Conservation (phyloP, 306 rosid genomes). For the Cyamopsis tetragonoloba region DNA sequence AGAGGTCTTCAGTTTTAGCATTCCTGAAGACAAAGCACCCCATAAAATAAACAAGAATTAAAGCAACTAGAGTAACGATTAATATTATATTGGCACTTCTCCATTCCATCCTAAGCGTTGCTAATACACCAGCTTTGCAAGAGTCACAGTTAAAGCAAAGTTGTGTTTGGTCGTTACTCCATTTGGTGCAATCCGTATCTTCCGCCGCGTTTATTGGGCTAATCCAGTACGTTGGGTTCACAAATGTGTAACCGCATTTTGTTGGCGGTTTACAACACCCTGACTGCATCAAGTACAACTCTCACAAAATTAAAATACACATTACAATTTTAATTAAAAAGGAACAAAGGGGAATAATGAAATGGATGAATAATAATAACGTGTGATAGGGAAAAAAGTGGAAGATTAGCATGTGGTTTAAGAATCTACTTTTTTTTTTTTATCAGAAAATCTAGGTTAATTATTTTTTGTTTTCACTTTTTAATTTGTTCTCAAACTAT, state of each 20-base stretch:
- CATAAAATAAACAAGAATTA: conserved; percentile 44
- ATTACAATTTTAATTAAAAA: too few species aligned
- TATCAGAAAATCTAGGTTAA: too few species aligned
- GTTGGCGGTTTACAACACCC: conserved; percentile 97
- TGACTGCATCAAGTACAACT: conserved; percentile 43
- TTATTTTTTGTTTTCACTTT: background rate
- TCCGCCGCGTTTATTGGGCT: conserved; percentile 64
- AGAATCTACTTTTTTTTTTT: too few species aligned
- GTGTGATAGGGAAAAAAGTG: background rate
- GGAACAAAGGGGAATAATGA: conserved; percentile 7
- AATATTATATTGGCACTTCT: conserved; percentile 53
- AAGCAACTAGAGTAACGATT: conserved; percentile 46
- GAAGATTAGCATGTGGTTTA: conserved; percentile 4
- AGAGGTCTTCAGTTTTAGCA: conserved; percentile 74
- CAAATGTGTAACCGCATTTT: conserved; percentile 74
- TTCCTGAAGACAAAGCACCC: conserved; percentile 77
- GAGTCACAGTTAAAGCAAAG: conserved; percentile 77
- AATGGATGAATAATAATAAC: too few species aligned
- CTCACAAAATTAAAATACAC: background rate
- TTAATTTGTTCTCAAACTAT: background rate
- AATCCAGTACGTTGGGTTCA: conserved; percentile 91
- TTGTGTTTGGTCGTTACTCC: conserved; percentile 85
- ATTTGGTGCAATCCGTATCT: conserved; percentile 62
- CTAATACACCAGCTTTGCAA: conserved; percentile 83
- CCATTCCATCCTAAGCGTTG: conserved; percentile 66